Evolutionary conservation across 1,284 basidiomycete species (phyloP).

Genomic region (Gymnopus androsaceus): DNA sequence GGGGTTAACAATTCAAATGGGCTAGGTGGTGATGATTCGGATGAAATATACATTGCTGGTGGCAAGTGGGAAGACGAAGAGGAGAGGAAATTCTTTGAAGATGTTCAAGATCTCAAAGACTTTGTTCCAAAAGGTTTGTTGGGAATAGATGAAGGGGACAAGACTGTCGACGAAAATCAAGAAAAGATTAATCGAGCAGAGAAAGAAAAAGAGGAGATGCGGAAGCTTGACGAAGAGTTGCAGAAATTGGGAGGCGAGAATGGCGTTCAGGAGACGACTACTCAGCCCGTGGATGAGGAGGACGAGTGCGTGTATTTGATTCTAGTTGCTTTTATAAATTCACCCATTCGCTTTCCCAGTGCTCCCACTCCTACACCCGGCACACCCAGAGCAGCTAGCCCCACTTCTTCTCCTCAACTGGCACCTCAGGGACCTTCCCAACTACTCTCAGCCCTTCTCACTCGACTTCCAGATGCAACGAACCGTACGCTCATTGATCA

Average conservation of each 20-base stretch:
- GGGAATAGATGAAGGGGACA: constrained; percentile 70
- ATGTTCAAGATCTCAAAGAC: constrained; percentile 88
- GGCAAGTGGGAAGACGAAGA: constrained; percentile 99
- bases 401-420: constrained; percentile 65
- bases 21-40: constrained; percentile 52
- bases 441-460: constrained; percentile 87
- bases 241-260: constrained; percentile 42
- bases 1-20: constrained; percentile 51
- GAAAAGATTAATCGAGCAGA: constrained; percentile 40
- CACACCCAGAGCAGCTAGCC: constrained; percentile 63
- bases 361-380: constrained; percentile 63
- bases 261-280: constrained; percentile 30
- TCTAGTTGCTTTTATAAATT: neutral
- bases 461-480: constrained; percentile 90
- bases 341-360: constrained; percentile 31
- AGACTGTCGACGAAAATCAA: constrained; percentile 44
- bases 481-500: constrained; percentile 93
- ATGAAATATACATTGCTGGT: constrained; percentile 56
- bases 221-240: constrained; percentile 73
- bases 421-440: constrained; percentile 90
- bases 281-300: constrained; percentile 34
- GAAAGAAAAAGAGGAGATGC: constrained; percentile 52
- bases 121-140: constrained; percentile 88
- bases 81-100: constrained; percentile 92
- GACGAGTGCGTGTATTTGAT: constrained; percentile 47